Evolutionary conservation across 2,329 filamentous ascomycete species (phyloP).

Genomic region (Laburnicola sp.): DNA sequence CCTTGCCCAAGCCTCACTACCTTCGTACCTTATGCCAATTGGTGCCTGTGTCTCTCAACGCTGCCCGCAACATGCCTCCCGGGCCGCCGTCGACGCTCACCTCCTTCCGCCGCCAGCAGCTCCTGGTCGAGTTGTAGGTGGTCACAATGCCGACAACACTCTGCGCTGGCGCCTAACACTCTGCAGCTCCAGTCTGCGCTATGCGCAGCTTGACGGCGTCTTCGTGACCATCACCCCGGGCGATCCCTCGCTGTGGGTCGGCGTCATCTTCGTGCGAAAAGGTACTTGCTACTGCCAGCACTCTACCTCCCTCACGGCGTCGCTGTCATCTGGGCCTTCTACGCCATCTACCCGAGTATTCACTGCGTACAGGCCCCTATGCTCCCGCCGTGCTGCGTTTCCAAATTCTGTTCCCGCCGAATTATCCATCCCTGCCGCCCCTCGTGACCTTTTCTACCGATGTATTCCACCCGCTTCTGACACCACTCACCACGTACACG

Average conservation of each 20-base stretch:
- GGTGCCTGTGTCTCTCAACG: not conserved
- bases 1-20: not conserved
- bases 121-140: constrained; percentile 79
- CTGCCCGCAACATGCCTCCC: constrained; percentile 27
- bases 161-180: constrained; percentile 29
- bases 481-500: constrained; percentile 91
- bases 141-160: constrained; percentile 14
- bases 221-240: constrained; percentile 84
- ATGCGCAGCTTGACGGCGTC: constrained; percentile 80
- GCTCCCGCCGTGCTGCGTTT: constrained; percentile 84
- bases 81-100: constrained; percentile 29
- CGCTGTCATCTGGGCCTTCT: not conserved
- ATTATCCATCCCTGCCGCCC: constrained; percentile 78
- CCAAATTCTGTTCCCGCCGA: constrained; percentile 81
- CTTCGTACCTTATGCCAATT: not conserved
- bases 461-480: constrained; percentile 92
- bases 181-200: constrained; percentile 74
- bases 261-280: constrained; percentile 87
- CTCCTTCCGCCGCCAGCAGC: constrained; percentile 71
- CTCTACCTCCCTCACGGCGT: not conserved
- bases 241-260: constrained; percentile 81
- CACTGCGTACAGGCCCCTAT: constrained; percentile 72
- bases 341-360: constrained; percentile 18
- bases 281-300: constrained; percentile 57
- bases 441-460: constrained; percentile 87